Conservation (phyloP, 2,329 filamentous ascomycete species). For the Aspergillus jensenii region DNA sequence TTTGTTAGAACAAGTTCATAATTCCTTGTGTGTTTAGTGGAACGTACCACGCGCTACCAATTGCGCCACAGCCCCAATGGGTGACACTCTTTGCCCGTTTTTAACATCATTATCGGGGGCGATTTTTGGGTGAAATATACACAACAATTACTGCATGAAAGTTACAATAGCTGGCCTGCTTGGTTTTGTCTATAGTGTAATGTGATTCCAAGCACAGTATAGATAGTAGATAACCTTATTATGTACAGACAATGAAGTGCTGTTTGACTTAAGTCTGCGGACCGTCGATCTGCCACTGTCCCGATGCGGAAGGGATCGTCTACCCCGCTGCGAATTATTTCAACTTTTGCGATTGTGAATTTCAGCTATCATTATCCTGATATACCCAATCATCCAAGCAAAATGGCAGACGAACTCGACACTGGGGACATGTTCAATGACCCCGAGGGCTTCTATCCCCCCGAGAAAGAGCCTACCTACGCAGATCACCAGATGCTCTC, state of each 20-base stretch:
- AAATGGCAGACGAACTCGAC: conserved; percentile 36
- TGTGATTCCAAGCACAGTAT: too few relatives aligned
- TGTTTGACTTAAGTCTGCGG: too few relatives aligned
- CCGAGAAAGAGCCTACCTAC: conserved; percentile 72
- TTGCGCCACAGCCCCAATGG: background rate
- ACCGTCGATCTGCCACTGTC: background rate
- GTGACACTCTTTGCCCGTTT: background rate
- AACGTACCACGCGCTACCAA: background rate
- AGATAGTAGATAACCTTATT: too few relatives aligned
- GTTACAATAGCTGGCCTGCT: too few relatives aligned
- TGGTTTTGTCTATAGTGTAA: too few relatives aligned
- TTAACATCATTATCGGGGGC: background rate
- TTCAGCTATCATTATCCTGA: too few relatives aligned
- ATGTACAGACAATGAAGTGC: too few relatives aligned
- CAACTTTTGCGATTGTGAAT: too few relatives aligned
- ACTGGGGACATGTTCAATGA: conserved; percentile 69
- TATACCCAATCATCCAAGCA: background rate
- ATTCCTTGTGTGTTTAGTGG: background rate
- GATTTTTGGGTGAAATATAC: too few relatives aligned
- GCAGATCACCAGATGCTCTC: conserved; percentile 69
- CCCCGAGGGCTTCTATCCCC: conserved; percentile 75
- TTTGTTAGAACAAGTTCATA: background rate
- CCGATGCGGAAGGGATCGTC: background rate
- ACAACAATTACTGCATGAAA: too few relatives aligned
- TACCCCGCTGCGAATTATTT: background rate